Percentiles rank a stretch among this genome's conserved stretches.
These are phyloP conservation scores for Lecanoromycetidae sp. DNA, from an alignment of 2,329 filamentous ascomycete species.

Conservation along the genomic window DNA sequence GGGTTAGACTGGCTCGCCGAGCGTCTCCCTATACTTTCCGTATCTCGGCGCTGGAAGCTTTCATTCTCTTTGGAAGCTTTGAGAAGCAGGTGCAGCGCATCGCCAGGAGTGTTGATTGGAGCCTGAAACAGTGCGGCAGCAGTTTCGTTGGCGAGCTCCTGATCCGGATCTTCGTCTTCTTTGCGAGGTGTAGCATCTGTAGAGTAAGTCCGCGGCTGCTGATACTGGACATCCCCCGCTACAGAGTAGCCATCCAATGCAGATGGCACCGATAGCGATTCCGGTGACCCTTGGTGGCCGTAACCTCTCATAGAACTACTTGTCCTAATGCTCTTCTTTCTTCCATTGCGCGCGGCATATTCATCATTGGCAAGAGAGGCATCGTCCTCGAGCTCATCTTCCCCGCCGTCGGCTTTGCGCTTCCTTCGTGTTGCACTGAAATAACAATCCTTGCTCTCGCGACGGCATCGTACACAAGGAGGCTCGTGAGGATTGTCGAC, in stretches of 20 bases:
- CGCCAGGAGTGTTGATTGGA: conserved; percentile 80
- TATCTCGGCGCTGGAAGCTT: conserved; percentile 25
- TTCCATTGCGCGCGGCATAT: conserved; percentile 60
- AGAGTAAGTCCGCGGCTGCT: neutral
- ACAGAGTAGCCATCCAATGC: conserved; percentile 23
- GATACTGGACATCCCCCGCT: conserved; percentile 21
- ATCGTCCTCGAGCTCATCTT: conserved; percentile 23
- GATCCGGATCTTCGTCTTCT: conserved; percentile 31
- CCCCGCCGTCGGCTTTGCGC: conserved; percentile 54
- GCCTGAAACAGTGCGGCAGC: conserved; percentile 46
- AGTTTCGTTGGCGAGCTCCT: conserved; percentile 48
- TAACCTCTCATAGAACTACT: conserved; percentile 1
- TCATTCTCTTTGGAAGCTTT: conserved; percentile 56
- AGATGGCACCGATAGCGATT: conserved; percentile 19
- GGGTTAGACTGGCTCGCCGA: conserved; percentile 1
- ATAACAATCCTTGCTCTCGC: conserved; percentile 93
- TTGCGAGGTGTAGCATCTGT: conserved; percentile 22
- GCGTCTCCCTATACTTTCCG: neutral
- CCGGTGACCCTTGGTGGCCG: conserved; percentile 20
- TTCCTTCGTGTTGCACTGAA: conserved; percentile 92
- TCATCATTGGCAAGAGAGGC: conserved; percentile 42
- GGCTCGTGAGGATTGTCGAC: conserved; percentile 92
- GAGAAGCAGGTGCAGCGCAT: conserved; percentile 81
- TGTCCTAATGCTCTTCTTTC: conserved; percentile 24
- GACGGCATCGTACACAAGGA: conserved; percentile 82